phyloP scores from a whole-genome alignment of 1,139 yeast species.

The Tardiomyces depauwii region DNA sequence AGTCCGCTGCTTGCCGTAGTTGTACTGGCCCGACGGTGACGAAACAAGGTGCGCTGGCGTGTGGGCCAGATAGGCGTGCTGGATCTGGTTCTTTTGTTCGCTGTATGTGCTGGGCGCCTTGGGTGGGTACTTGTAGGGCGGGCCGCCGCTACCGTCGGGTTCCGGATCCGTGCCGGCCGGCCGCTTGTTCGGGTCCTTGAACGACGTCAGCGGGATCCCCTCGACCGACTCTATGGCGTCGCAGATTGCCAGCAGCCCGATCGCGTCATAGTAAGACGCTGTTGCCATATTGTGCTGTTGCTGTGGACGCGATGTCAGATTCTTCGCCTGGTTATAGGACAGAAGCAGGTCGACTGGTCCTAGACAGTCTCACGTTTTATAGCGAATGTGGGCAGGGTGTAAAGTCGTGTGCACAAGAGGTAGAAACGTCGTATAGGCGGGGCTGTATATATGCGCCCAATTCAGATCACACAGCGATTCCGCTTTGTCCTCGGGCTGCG shows the following conservation, averaged over 20 bases:
- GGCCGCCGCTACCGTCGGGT: not conserved
- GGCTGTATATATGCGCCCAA: too few species aligned
- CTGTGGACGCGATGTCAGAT: not conserved
- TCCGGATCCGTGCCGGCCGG: not conserved
- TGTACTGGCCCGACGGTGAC: not conserved
- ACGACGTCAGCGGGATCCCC: constrained; percentile 19
- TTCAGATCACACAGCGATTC: too few species aligned
- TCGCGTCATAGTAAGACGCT: constrained; percentile 27
- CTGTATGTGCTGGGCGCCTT: not conserved
- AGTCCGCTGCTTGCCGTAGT: not conserved
- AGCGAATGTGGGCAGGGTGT: too few species aligned
- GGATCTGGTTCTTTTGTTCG: constrained; percentile 1
- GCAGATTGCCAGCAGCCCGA: constrained; percentile 30
- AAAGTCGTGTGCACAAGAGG: too few species aligned
- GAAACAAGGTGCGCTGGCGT: constrained; percentile 7
- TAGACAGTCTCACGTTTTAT: too few species aligned
- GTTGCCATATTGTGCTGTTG: not conserved
- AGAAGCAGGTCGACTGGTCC: not conserved
- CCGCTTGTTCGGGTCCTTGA: not conserved
- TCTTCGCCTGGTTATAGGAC: not conserved
- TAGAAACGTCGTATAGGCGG: too few species aligned
- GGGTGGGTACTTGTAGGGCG: not conserved
- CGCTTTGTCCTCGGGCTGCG: too few species aligned
- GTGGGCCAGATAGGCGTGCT: constrained; percentile 15
- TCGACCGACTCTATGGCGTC: constrained; percentile 30